Evolutionary conservation across 495 filamentous ascomycete genomes (phyloP).

Genomic region (Aspergillus affinis): DNA sequence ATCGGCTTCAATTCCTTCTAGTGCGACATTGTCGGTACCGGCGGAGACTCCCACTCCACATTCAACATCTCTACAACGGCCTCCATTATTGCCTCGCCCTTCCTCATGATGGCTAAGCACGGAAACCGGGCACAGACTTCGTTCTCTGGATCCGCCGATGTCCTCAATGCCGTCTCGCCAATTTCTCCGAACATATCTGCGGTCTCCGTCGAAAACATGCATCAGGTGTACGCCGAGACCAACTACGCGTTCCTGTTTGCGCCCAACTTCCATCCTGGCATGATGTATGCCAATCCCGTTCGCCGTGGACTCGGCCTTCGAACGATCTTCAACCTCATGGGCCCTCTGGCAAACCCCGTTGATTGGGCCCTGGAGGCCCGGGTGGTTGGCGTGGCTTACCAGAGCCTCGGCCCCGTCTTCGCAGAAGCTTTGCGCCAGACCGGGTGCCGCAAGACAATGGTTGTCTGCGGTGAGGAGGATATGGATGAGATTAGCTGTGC

Average conservation of each 20-base stretch:
- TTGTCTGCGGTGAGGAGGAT: constrained; percentile 92
- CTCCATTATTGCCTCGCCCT: constrained; percentile 83
- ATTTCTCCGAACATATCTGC: constrained; percentile 68
- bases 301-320: constrained; percentile 82
- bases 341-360: constrained; percentile 86
- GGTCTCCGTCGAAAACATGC: constrained; percentile 67
- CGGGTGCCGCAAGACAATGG: constrained; percentile 79
- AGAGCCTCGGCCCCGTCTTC: constrained; percentile 81
- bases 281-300: constrained; percentile 80
- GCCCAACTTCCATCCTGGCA: constrained; percentile 92
- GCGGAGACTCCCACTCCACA: constrained; percentile 92
- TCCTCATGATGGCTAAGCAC: constrained; percentile 86
- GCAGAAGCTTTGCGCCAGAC: constrained; percentile 75
- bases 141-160: constrained; percentile 90
- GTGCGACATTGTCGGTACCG: constrained; percentile 98
- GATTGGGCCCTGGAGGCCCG: constrained; percentile 81
- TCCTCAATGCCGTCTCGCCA: constrained; percentile 71
- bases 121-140: constrained; percentile 96
- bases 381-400: constrained; percentile 85
- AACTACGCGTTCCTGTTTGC: constrained; percentile 98
- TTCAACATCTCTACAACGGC: constrained; percentile 97
- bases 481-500: constrained; percentile 94
- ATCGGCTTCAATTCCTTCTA: constrained; percentile 29
- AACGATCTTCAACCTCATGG: constrained; percentile 95
- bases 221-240: constrained; percentile 66